These are phyloP conservation scores for Whalleya microplaca DNA, from an alignment of 2,329 filamentous ascomycete species.

Conservation along the genomic window DNA sequence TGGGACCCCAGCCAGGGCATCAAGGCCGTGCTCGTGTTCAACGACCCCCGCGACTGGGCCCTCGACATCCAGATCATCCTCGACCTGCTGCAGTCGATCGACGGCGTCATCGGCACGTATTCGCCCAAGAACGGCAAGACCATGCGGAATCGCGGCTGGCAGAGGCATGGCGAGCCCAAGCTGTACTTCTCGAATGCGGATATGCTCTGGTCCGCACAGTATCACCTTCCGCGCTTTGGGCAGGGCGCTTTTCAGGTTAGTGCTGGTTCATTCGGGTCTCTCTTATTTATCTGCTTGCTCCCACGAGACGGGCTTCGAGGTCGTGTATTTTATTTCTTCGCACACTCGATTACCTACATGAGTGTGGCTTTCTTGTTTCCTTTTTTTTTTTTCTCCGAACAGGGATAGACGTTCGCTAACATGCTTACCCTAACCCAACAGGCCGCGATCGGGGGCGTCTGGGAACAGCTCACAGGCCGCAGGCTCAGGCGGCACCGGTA, in stretches of 20 bases:
- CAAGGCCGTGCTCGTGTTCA: constrained; percentile 91
- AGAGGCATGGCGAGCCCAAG: constrained; percentile 76
- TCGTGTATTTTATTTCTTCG: too few species aligned
- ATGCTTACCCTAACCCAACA: not conserved
- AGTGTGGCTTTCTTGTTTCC: too few species aligned
- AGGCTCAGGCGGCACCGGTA: constrained; percentile 67
- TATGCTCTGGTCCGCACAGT: constrained; percentile 83
- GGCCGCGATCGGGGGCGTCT: constrained; percentile 78
- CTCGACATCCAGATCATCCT: constrained; percentile 83
- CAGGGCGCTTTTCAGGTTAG: constrained; percentile 79
- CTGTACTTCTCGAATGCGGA: constrained; percentile 92
- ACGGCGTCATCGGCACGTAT: constrained; percentile 81
- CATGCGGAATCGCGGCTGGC: constrained; percentile 77
- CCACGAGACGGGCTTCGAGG: too few species aligned
- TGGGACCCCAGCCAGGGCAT: constrained; percentile 56
- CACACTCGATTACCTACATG: too few species aligned
- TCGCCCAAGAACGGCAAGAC: constrained; percentile 71
- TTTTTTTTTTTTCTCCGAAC: too few species aligned
- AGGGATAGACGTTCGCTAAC: too few species aligned
- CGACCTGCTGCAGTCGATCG: constrained; percentile 78
- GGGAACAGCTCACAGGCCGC: constrained; percentile 68
- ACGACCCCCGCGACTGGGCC: constrained; percentile 95
- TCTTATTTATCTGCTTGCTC: too few species aligned
- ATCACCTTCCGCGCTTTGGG: constrained; percentile 83
- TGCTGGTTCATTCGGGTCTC: not conserved